Evolutionary conservation across 768 basidiomycete species (phyloP).

Genomic region (Pleurotus ostreatus): DNA sequence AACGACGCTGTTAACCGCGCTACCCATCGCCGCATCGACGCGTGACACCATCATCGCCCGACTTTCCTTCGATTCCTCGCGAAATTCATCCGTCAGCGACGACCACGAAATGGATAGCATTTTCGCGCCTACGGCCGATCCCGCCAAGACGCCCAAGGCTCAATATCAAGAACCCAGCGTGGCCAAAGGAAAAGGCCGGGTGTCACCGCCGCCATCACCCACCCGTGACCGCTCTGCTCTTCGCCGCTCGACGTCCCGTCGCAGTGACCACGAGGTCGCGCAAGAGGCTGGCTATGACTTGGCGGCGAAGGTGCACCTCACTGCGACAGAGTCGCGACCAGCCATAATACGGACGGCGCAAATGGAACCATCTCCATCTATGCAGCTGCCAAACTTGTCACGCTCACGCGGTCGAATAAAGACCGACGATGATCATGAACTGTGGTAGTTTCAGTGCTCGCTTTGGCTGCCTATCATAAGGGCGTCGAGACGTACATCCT

Average conservation of each 20-base stretch:
- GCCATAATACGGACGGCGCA: constrained; percentile 43
- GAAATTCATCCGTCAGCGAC: constrained; percentile 26
- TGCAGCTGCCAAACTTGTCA: constrained; percentile 37
- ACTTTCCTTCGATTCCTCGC: constrained; percentile 45
- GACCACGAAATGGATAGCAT: constrained; percentile 45
- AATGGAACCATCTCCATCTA: constrained; percentile 49
- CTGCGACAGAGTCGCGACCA: constrained; percentile 15
- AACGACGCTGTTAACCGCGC: constrained; percentile 39
- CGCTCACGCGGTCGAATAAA: too few relatives aligned
- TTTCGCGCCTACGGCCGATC: constrained; percentile 14
- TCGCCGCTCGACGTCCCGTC: constrained; percentile 13
- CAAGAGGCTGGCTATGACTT: not conserved
- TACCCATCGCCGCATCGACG: constrained; percentile 49
- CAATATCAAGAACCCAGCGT: constrained; percentile 4
- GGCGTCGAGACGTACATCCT: too few relatives aligned
- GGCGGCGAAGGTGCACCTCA: not conserved
- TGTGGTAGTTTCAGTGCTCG: not conserved
- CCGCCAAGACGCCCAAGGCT: constrained; percentile 14
- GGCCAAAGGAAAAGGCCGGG: not conserved
- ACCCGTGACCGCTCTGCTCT: constrained; percentile 5
- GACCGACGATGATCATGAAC: not conserved
- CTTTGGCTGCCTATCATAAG: too few relatives aligned
- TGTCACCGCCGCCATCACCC: not conserved
- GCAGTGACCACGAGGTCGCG: constrained; percentile 1
- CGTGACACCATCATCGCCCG: constrained; percentile 52